Evolutionary conservation across 2,329 filamentous ascomycete species (phyloP).

Genomic region (Fusarium sterilihyphosum): DNA sequence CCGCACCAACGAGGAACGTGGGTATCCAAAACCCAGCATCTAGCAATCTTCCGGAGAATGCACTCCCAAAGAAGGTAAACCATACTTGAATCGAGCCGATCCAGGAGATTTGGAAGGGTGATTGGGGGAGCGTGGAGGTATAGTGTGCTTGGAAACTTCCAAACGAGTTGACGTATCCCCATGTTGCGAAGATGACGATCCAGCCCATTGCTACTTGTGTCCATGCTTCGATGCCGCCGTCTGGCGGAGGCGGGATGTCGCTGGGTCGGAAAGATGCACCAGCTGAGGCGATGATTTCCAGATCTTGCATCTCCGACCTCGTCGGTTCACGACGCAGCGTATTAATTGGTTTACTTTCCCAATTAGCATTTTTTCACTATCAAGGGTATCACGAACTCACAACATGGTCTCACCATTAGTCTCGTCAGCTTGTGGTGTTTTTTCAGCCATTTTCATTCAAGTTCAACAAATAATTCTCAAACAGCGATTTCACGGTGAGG

Average conservation of each 20-base stretch:
- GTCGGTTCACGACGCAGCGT: neutral
- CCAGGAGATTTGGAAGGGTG: conserved; percentile 55
- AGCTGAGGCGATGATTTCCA: conserved; percentile 8
- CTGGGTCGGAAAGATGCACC: conserved; percentile 14
- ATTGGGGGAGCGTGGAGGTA: conserved; percentile 42
- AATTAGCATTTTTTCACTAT: neutral
- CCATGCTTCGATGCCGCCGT: conserved; percentile 47
- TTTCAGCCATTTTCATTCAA: neutral
- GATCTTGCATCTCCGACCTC: conserved; percentile 19
- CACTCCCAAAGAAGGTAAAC: conserved; percentile 54
- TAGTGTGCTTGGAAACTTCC: conserved; percentile 59
- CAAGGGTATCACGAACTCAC: neutral
- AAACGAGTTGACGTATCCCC: conserved; percentile 58
- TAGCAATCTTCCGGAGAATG: conserved; percentile 55
- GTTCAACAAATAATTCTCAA: too few species aligned
- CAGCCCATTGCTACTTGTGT: conserved; percentile 52
- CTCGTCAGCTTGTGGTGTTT: neutral
- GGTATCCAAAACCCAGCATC: conserved; percentile 56
- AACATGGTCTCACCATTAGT: neutral
- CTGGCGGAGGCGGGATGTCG: conserved; percentile 32
- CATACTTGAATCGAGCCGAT: conserved; percentile 59
- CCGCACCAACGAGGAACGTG: conserved; percentile 51
- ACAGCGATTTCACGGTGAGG: neutral
- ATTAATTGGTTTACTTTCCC: neutral
- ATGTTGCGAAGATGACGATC: conserved; percentile 54